Percentiles rank a stretch among this genome's conserved stretches.
phyloP scores from a whole-genome alignment of 352 stramenopile genomes.

The Phytophthora multivora region DNA sequence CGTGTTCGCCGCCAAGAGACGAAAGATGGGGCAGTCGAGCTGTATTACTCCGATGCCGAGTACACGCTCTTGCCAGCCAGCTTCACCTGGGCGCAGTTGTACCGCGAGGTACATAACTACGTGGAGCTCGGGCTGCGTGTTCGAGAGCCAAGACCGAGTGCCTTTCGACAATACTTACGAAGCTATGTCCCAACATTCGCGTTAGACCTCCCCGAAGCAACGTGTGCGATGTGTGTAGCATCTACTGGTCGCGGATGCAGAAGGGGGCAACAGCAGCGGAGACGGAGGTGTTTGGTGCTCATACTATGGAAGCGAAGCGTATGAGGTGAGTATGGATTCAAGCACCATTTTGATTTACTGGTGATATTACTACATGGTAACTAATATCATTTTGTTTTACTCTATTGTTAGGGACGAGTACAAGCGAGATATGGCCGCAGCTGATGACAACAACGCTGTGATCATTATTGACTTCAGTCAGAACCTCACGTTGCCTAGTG shows the following conservation, averaged over 20 bases:
- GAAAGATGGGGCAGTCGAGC: too few relatives aligned
- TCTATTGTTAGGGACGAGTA: slow-evolving; percentile 13
- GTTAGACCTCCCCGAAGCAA: slow-evolving; percentile 13
- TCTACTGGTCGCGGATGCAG: not conserved
- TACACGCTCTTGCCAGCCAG: slow-evolving; percentile 10
- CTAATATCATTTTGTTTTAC: slow-evolving; percentile 9
- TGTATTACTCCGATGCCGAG: too few relatives aligned
- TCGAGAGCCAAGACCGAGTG: not conserved
- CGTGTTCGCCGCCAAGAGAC: too few relatives aligned
- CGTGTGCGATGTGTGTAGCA: slow-evolving; percentile 12
- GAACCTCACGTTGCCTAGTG: slow-evolving; percentile 17
- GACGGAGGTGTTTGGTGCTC: slow-evolving; percentile 4
- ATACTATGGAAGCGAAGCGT: not conserved
- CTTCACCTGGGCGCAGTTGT: slow-evolving; percentile 20
- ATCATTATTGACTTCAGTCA: slow-evolving; percentile 27
- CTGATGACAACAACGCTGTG: slow-evolving; percentile 6
- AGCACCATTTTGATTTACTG: slow-evolving; percentile 3
- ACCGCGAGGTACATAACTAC: slow-evolving; percentile 19
- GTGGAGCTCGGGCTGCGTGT: not conserved
- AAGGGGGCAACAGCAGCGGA: not conserved
- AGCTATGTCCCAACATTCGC: not conserved
- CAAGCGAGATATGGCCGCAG: not conserved
- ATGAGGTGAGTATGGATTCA: slow-evolving; percentile 12
- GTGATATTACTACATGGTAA: not conserved
- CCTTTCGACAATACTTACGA: slow-evolving; percentile 5